Conservation (phyloP, 2,329 filamentous ascomycete species). For the Pestalotiopsis sp. region DNA sequence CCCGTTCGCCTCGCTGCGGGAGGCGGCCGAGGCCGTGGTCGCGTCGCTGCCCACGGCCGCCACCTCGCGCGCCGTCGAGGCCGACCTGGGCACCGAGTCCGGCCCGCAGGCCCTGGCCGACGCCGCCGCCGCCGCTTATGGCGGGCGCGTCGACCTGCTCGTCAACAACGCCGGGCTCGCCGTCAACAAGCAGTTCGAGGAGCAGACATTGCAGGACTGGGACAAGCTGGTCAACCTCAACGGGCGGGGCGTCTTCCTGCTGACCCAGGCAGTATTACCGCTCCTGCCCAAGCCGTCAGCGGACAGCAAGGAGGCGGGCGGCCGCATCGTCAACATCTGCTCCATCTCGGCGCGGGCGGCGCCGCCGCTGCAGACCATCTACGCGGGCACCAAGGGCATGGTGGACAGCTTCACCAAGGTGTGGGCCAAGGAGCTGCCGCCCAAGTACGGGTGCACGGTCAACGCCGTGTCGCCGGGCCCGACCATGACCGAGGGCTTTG, state of each 20-base stretch:
- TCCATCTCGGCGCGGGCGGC: slow-evolving; percentile 15
- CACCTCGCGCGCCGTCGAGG: slow-evolving; percentile 39
- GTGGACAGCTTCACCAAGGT: slow-evolving; percentile 47
- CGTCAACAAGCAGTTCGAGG: slow-evolving; percentile 38
- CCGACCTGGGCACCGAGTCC: slow-evolving; percentile 40
- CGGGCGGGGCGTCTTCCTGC: slow-evolving; percentile 42
- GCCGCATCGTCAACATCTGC: slow-evolving; percentile 16
- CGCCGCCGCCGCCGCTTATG: slow-evolving; percentile 25
- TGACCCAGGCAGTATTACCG: slow-evolving; percentile 39
- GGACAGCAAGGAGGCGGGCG: background rate
- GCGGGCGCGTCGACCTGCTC: slow-evolving; percentile 56
- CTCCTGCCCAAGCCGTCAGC: slow-evolving; percentile 33
- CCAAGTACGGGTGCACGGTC: slow-evolving; percentile 47
- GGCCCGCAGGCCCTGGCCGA: slow-evolving; percentile 37
- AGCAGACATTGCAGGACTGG: slow-evolving; percentile 41
- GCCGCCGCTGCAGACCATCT: slow-evolving; percentile 45
- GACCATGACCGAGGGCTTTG: slow-evolving; percentile 26
- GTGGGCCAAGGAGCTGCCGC: slow-evolving; percentile 47
- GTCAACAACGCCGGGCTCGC: slow-evolving; percentile 57
- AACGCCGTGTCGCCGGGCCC: slow-evolving; percentile 47
- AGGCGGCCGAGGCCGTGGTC: slow-evolving; percentile 28
- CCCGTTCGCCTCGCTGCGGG: slow-evolving; percentile 33
- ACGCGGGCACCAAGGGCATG: slow-evolving; percentile 53
- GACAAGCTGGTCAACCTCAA: slow-evolving; percentile 44
- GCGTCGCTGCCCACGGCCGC: slow-evolving; percentile 22